Evolutionary conservation across 1,284 basidiomycete genomes (phyloP), one percentile per base, ranked within the genome.

Genomic region (Vanrija sp.): DNA sequence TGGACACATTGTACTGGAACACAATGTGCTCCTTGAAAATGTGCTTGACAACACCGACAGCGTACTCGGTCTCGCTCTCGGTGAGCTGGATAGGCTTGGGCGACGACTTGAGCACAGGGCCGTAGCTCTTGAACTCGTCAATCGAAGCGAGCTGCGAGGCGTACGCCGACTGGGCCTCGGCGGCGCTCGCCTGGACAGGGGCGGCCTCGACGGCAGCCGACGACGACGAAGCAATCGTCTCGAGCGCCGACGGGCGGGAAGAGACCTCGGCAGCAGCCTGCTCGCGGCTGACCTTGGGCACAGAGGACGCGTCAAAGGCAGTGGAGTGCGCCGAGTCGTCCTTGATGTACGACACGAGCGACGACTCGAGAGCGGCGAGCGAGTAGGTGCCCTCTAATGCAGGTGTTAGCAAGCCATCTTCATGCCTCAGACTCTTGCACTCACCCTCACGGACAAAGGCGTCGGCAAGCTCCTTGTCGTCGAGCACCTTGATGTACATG

Each of bases 1-100:
- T 98, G 56, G 91, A 91, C 50, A 98, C 86, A 79, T 98, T 97
- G 84, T 92, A 98, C 88, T 98, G 93, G 85, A 97, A 95, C 42
- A 99, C 95, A 60, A 98, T 77, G 73, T 98, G 91, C 60, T 93
- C 90, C 73, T 87, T 87, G 84, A 93, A 99, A 53, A 98, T 84
- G 76, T 98, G 96, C 80, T 98, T 98, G 77, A 97, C 90, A 63
- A 89, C 92, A 15, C 88, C 86, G 54, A 98, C 95, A 66, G 96
- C 92, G 73, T 98, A 99, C 78, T 98, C 96, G 7, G 94, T 98
- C 78, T 98, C 96, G 71, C 84, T 87, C 79, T 99, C 96, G 28
- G 96, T 98, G 57, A 98, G 86, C 66, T 88, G 88, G 29, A 83
- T 79, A 7, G 88, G 86, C 71, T 86, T 91, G 48, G 82, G 65